Conservation (phyloP, 108 stramenopile species). For the Nitzschia sp. region DNA sequence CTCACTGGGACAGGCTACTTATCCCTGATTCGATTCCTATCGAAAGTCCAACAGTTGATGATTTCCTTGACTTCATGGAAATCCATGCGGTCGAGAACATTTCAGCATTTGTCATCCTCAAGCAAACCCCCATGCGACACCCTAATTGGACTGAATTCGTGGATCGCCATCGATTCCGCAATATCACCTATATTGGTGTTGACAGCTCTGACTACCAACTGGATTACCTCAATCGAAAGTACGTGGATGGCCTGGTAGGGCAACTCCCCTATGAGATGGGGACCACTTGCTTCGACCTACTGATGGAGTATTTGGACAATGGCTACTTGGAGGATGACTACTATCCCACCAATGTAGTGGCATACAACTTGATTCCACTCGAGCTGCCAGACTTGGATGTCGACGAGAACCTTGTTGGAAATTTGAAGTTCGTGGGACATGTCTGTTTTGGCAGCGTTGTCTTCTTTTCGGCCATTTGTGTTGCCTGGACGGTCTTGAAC, state of each 20-base stretch:
- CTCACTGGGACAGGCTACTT: slow-evolving; percentile 5
- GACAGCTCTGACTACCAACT: slow-evolving; percentile 30
- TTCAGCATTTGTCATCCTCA: slow-evolving; percentile 5
- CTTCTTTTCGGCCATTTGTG: slow-evolving; percentile 4
- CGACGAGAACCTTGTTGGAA: slow-evolving; percentile 25
- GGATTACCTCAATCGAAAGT: slow-evolving; percentile 13
- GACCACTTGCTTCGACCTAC: slow-evolving; percentile 3
- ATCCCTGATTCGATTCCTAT: neutral
- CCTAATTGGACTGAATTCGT: slow-evolving; percentile 18
- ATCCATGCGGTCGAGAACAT: neutral
- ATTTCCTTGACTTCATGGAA: slow-evolving; percentile 5
- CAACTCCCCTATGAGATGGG: slow-evolving; percentile 48
- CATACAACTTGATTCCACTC: slow-evolving; percentile 27
- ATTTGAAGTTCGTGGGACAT: slow-evolving; percentile 21
- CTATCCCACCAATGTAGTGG: slow-evolving; percentile 15
- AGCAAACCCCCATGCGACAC: slow-evolving; percentile 25
- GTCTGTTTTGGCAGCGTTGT: slow-evolving; percentile 9
- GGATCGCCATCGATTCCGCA: slow-evolving; percentile 8
- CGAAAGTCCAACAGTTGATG: neutral
- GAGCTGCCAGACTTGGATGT: slow-evolving; percentile 29
- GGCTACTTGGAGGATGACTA: neutral
- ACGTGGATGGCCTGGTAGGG: slow-evolving; percentile 47
- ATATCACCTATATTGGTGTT: slow-evolving; percentile 20
- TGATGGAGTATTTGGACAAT: neutral
- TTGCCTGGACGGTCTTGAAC: slow-evolving; percentile 26